Base-by-base conservation (phyloP, 2,329 filamentous ascomycete genomes). In the Fusarium falciforme region DNA sequence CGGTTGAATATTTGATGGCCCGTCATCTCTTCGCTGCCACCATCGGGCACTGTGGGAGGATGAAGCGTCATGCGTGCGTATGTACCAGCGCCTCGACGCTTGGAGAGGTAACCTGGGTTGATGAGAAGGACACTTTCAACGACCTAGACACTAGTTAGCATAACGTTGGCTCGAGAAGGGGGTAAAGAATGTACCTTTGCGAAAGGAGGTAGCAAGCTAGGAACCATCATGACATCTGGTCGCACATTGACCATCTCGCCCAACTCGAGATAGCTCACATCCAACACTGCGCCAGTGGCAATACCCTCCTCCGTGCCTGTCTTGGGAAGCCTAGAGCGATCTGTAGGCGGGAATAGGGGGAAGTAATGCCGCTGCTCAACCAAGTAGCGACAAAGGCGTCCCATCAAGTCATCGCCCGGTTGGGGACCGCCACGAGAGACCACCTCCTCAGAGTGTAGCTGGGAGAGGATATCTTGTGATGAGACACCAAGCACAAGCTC, bases 331-430 rank as follows among this genome's bases (percentile, higher is more conserved):
- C 85, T 90, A 66, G 90, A 87, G 58, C 95, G 88, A 60, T 93
- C 91, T 14, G 91, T 88, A 0, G 96, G 92, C 7, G 96, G 96
- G 79, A 95, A 98, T 1, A 98, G 84, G 0, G 96, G 96, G 78
- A 94, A 94, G 82, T 95, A 98, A 79, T 96, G 95, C 8, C 95
- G 87, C 84, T 98, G 96, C 83, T 98, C 93, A 66, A 99, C 90
- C 20, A 99, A 82, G 75, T 96, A 92, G 22, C 91, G 89, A 7
- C 93, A 90, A 55, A 95, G 83, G n/a, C 96, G 86, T 17, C 91
- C 90, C 78, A 96, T 86, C 29, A 93, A 77, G 75, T 93, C 91
- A 5, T 60, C 64, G n/a, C 76, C 77, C 2, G 66, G 66, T 17
- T 73, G 69, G 2, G 73, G 74, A 12, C 77, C 72, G n/a, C 77